Conservation (phyloP, 2,329 filamentous ascomycete genomes). For the Microdochium paspali region DNA sequence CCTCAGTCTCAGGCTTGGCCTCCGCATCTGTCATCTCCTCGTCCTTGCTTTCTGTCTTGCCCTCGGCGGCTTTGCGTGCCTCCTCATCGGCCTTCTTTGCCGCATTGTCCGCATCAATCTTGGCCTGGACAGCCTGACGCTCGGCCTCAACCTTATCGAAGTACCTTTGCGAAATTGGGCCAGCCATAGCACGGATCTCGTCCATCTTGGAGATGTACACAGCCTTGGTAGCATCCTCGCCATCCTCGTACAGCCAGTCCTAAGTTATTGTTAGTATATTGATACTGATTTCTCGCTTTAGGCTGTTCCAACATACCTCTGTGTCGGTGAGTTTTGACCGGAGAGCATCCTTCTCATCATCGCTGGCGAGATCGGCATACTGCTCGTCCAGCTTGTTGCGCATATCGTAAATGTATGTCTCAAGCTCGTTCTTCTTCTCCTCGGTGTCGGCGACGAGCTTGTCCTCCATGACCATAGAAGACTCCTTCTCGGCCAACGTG, state of each 20-base stretch:
- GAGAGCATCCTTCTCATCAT: slow-evolving; percentile 86
- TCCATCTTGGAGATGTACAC: slow-evolving; percentile 93
- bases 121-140: slow-evolving; percentile 68
- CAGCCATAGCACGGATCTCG: slow-evolving; percentile 83
- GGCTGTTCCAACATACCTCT: slow-evolving; percentile 57
- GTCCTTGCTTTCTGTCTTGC: slow-evolving; percentile 37
- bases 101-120: slow-evolving; percentile 66
- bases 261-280: slow-evolving; percentile 24
- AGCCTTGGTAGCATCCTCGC: slow-evolving; percentile 88
- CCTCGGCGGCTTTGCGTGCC: slow-evolving; percentile 42
- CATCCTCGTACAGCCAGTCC: slow-evolving; percentile 98
- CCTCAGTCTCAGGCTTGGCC: slow-evolving; percentile 40
- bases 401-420: slow-evolving; percentile 94
- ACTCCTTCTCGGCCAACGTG: slow-evolving; percentile 69
- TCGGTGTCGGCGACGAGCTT: slow-evolving; percentile 97
- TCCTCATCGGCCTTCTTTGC: slow-evolving; percentile 60
- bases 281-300: slow-evolving; percentile 7
- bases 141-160: slow-evolving; percentile 90
- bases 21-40: slow-evolving; percentile 58
- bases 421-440: slow-evolving; percentile 99
- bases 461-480: slow-evolving; percentile 91
- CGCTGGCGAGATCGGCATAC: slow-evolving; percentile 79
- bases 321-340: slow-evolving; percentile 71
- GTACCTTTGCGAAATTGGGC: slow-evolving; percentile 87
- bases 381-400: slow-evolving; percentile 91